A percentile compares a stretch with the other conserved stretches of the same genome.
Evolutionary conservation across 169 alveolate genomes (phyloP).

Genomic region (Babesia divergens): DNA sequence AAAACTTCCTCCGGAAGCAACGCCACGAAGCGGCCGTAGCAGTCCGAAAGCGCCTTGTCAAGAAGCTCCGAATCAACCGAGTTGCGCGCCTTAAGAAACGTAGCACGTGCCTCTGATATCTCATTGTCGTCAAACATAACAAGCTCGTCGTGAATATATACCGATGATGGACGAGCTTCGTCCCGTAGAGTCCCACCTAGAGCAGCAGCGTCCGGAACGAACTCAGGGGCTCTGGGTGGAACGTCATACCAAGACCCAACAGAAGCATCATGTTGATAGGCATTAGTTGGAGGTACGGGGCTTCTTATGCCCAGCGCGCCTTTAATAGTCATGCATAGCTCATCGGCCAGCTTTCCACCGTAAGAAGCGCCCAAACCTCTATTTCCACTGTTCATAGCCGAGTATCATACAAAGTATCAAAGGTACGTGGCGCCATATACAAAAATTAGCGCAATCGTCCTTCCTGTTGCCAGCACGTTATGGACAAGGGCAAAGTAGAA

Average conservation of each 20-base stretch:
- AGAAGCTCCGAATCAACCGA: constrained; percentile 67
- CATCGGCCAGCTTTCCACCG: neutral
- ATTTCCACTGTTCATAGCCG: neutral
- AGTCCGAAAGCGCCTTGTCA: constrained; percentile 80
- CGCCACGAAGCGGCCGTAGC: constrained; percentile 87
- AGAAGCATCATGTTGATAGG: neutral
- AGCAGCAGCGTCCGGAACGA: neutral
- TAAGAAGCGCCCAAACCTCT: neutral
- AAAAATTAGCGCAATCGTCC: too few relatives aligned
- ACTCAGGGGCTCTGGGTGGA: too few relatives aligned
- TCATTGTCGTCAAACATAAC: neutral
- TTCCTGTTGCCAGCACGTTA: too few relatives aligned
- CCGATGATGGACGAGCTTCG: neutral
- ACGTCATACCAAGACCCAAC: too few relatives aligned
- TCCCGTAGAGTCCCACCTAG: neutral
- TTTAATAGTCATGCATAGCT: neutral
- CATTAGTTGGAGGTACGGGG: neutral
- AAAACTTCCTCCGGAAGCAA: constrained; percentile 83
- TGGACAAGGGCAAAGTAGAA: too few relatives aligned
- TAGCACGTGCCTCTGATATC: neutral
- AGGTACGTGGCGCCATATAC: too few relatives aligned
- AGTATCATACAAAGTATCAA: too few relatives aligned
- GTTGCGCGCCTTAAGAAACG: constrained; percentile 2
- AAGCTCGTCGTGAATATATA: neutral
- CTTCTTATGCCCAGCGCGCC: neutral